A percentile compares a stretch with the other conserved stretches of the same genome.
These are phyloP conservation scores for Aspergillus puulaauensis DNA, from an alignment of 2,329 filamentous ascomycete genomes.

Conservation along the genomic window DNA sequence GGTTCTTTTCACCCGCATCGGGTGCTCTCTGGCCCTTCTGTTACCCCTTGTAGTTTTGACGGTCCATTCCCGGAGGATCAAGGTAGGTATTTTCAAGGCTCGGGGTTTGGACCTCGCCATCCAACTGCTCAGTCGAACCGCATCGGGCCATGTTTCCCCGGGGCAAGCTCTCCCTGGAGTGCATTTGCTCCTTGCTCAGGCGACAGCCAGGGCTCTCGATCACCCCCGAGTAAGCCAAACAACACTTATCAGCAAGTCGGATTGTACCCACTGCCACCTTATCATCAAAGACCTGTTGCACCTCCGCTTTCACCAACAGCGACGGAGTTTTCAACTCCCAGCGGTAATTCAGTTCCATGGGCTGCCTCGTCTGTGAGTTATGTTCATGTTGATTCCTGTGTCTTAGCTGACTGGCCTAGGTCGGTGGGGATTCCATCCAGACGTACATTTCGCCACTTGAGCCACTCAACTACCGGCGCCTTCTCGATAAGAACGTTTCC, in stretches of 20 bases:
- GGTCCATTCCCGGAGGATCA: constrained; percentile 33
- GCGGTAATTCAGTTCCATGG: constrained; percentile 29
- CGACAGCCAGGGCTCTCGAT: constrained; percentile 25
- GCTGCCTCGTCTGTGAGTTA: constrained; percentile 53
- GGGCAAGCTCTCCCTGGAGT: constrained; percentile 34
- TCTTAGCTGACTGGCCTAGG: constrained; percentile 25
- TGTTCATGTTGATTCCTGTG: neutral
- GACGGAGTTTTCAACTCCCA: constrained; percentile 66
- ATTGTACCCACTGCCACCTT: constrained; percentile 39
- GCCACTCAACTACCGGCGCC: constrained; percentile 91
- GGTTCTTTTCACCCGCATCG: constrained; percentile 31
- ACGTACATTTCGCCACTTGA: constrained; percentile 86
- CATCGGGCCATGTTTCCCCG: constrained; percentile 32
- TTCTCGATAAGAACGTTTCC: constrained; percentile 92
- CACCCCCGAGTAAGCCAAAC: constrained; percentile 28
- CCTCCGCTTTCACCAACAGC: constrained; percentile 72
- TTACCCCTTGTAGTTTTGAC: constrained; percentile 27
- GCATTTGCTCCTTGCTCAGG: constrained; percentile 28
- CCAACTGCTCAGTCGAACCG: constrained; percentile 33
- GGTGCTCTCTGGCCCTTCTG: constrained; percentile 35
- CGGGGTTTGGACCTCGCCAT: constrained; percentile 27
- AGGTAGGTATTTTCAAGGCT: constrained; percentile 25
- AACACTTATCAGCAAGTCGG: constrained; percentile 36
- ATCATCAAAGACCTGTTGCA: constrained; percentile 59
- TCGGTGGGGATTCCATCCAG: constrained; percentile 56